Percentiles rank a stretch among this genome's conserved stretches.
These are phyloP conservation scores for Hemisphaericaspora lyxosophila DNA, from an alignment of 1,139 yeast genomes.

Conservation along the genomic window DNA sequence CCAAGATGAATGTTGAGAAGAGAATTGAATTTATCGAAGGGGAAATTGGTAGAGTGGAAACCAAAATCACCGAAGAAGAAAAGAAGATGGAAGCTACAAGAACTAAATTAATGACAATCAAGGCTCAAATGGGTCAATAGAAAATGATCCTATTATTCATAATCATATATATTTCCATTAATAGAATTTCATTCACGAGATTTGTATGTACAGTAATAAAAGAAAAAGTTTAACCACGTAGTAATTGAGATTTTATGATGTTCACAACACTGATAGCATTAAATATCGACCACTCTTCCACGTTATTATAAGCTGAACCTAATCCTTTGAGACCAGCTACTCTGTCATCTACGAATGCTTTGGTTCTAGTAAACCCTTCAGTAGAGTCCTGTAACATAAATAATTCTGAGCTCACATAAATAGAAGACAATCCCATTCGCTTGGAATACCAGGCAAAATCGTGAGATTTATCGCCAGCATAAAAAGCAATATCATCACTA, in stretches of 20 bases:
- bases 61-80: conserved; percentile 54
- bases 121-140: conserved; percentile 24
- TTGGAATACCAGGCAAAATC: conserved; percentile 95
- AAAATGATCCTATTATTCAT: neutral
- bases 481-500: conserved; percentile 79
- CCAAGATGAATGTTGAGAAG: conserved; percentile 77
- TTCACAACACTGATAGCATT: conserved; percentile 67
- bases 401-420: conserved; percentile 72
- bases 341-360: conserved; percentile 62
- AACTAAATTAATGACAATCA: conserved; percentile 45
- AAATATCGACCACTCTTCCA: conserved; percentile 76
- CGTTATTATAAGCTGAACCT: conserved; percentile 60
- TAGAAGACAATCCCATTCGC: conserved; percentile 64
- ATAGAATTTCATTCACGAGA: neutral
- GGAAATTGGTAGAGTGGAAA: conserved; percentile 73
- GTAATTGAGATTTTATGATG: conserved; percentile 65
- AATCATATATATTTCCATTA: neutral
- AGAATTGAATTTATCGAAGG: conserved; percentile 81
- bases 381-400: conserved; percentile 82
- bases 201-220: neutral
- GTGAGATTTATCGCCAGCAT: conserved; percentile 77
- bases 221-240: conserved; percentile 50
- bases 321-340: conserved; percentile 52
- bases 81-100: conserved; percentile 49
- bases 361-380: conserved; percentile 52